Evolutionary conservation across 768 basidiomycete genomes (phyloP).

Genomic region (Scleroderma bovista): DNA sequence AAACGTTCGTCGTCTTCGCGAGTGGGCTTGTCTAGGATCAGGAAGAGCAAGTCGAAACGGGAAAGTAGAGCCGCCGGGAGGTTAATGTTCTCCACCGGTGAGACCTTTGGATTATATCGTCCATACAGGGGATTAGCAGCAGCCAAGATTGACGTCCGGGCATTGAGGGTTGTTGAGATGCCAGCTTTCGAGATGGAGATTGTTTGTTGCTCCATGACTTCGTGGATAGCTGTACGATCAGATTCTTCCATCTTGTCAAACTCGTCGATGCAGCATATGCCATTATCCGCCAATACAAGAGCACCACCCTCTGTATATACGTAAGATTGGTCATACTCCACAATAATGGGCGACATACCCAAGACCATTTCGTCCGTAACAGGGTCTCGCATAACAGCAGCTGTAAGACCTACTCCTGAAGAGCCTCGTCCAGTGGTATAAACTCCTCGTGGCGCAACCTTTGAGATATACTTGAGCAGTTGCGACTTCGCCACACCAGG

Average conservation of each 20-base stretch:
- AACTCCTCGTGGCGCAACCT: slow-evolving; percentile 94
- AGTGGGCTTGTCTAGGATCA: slow-evolving; percentile 93
- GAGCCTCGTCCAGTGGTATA: slow-evolving; percentile 99
- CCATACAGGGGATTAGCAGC: slow-evolving; percentile 98
- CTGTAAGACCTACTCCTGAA: slow-evolving; percentile 97
- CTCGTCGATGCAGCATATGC: slow-evolving; percentile 99
- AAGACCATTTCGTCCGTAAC: slow-evolving; percentile 99
- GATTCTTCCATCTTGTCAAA: slow-evolving; percentile 99
- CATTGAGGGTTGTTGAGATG: slow-evolving; percentile 96
- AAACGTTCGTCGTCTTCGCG: slow-evolving; percentile 94
- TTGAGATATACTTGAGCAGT: slow-evolving; percentile 94
- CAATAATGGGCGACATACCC: slow-evolving; percentile 49
- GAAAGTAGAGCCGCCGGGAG: slow-evolving; percentile 94
- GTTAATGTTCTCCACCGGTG: slow-evolving; percentile 99
- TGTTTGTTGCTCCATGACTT: slow-evolving; percentile 99
- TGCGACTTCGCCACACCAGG: slow-evolving; percentile 99
- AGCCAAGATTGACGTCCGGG: slow-evolving; percentile 94
- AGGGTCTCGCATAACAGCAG: slow-evolving; percentile 98
- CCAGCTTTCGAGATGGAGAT: slow-evolving; percentile 99
- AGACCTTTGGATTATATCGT: slow-evolving; percentile 95
- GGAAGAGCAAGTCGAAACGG: slow-evolving; percentile 92
- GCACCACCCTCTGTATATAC: slow-evolving; percentile 86
- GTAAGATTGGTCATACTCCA: slow-evolving; percentile 6
- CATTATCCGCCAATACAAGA: slow-evolving; percentile 97
- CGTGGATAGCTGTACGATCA: slow-evolving; percentile 96